Evolutionary conservation across 139 green algal genomes (phyloP).

Genomic region (Edaphochlamys debaryana): DNA sequence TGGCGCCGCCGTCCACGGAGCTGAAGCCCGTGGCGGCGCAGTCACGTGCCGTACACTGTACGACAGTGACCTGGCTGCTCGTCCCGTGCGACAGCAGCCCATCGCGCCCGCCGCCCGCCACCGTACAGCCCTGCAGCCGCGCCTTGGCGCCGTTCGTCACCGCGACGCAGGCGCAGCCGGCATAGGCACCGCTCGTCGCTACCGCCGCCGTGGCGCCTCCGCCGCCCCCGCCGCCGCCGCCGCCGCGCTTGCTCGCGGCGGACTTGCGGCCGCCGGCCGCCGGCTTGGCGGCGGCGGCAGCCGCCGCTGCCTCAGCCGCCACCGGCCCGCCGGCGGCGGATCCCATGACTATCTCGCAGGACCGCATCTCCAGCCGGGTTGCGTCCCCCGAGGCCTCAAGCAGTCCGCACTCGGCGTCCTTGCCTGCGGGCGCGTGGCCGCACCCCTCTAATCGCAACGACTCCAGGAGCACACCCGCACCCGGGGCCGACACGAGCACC

Average conservation of each 20-base stretch:
- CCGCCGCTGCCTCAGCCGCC: too few relatives aligned
- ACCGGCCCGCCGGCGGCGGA: not conserved
- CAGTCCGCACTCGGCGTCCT: not conserved
- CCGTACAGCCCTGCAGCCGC: not conserved
- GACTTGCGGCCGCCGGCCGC: too few relatives aligned
- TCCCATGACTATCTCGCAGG: not conserved
- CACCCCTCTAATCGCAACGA: not conserved
- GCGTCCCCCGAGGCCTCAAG: not conserved
- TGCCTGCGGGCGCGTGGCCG: not conserved
- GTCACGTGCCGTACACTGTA: not conserved
- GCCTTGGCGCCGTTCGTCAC: not conserved
- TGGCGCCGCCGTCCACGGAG: not conserved
- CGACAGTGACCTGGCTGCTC: not conserved
- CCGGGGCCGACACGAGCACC: not conserved
- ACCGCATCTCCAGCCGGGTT: not conserved
- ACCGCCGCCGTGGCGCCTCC: too few relatives aligned
- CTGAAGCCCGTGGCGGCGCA: slow-evolving; percentile 11
- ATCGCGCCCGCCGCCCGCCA: slow-evolving; percentile 2
- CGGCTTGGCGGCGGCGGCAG: not conserved
- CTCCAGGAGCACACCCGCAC: not conserved
- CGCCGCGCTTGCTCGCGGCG: too few relatives aligned
- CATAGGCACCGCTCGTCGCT: too few relatives aligned
- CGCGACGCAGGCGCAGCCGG: not conserved
- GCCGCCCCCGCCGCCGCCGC: too few relatives aligned
- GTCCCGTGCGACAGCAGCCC: slow-evolving; percentile 4